Evolutionary conservation across 2,329 filamentous ascomycete genomes (phyloP).

Genomic region (Botrytis porri): DNA sequence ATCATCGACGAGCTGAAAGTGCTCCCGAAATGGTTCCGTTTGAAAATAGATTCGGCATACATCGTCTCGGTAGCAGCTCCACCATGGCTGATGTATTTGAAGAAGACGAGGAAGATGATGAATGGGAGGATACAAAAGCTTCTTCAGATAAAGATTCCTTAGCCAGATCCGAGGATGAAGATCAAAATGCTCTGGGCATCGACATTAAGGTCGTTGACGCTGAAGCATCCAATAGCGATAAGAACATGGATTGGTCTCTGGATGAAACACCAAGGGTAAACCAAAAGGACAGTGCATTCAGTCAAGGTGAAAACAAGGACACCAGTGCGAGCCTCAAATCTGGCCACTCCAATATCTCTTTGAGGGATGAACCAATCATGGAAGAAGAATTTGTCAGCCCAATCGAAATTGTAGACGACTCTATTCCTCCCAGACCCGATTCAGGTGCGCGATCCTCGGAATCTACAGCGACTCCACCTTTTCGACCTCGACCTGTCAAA

Average conservation of each 20-base stretch:
- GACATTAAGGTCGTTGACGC: conserved; percentile 47
- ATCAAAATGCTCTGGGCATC: conserved; percentile 40
- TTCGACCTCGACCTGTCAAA: conserved; percentile 33
- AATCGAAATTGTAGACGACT: conserved; percentile 42
- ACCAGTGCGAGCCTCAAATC: conserved; percentile 43
- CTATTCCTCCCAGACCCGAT: conserved; percentile 39
- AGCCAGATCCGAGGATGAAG: conserved; percentile 40
- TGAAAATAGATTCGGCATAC: conserved; percentile 60
- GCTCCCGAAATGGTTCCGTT: conserved; percentile 64
- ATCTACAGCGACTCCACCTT: conserved; percentile 36
- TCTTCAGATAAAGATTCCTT: conserved; percentile 38
- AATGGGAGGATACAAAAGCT: conserved; percentile 40
- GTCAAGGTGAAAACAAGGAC: conserved; percentile 42
- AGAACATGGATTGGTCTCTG: conserved; percentile 43
- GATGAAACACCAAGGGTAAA: conserved; percentile 41
- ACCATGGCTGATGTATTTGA: conserved; percentile 87
- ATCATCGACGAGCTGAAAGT: conserved; percentile 75
- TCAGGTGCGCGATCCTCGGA: conserved; percentile 39
- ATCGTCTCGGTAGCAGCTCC: conserved; percentile 62
- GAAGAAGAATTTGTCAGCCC: conserved; percentile 44
- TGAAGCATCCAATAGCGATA: conserved; percentile 41
- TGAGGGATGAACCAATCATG: conserved; percentile 51
- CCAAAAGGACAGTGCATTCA: conserved; percentile 48
- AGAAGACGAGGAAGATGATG: conserved; percentile 67
- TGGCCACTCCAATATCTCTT: conserved; percentile 49